phyloP scores from a whole-genome alignment of 2,329 filamentous ascomycete species.

The Penicillium sp. region DNA sequence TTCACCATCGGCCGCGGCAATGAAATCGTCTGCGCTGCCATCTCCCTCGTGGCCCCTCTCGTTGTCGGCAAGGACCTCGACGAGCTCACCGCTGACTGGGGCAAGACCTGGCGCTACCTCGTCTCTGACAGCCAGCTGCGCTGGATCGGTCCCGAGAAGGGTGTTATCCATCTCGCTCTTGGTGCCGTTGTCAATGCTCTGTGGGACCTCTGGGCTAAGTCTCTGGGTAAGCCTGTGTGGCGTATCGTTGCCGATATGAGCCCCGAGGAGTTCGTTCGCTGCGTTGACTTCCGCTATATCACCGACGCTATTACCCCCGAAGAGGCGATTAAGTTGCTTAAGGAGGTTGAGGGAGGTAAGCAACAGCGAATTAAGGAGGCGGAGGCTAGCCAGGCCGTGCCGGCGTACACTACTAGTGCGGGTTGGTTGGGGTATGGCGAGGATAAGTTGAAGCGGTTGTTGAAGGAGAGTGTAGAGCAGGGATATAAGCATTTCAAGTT shows the following conservation, averaged over 20 bases:
- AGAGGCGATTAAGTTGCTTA: conserved; percentile 72
- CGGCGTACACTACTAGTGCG: conserved; percentile 85
- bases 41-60: conserved; percentile 72
- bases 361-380: conserved; percentile 70
- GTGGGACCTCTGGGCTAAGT: conserved; percentile 95
- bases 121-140: conserved; percentile 86
- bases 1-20: conserved; percentile 68
- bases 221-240: conserved; percentile 84
- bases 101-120: conserved; percentile 85
- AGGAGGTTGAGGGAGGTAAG: conserved; percentile 66
- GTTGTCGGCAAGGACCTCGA: conserved; percentile 73
- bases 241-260: conserved; percentile 85
- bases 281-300: conserved; percentile 94
- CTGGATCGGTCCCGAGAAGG: conserved; percentile 93
- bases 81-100: conserved; percentile 76
- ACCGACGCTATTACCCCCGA: conserved; percentile 87
- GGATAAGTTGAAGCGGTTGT: conserved; percentile 75
- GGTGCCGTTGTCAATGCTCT: conserved; percentile 86
- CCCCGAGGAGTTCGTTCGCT: conserved; percentile 79
- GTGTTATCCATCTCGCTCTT: conserved; percentile 87
- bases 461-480: conserved; percentile 70
- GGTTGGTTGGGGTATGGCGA: conserved; percentile 91
- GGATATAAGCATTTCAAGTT: conserved; percentile 88
- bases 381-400: conserved; percentile 70
- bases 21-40: conserved; percentile 85